Base-by-base conservation (phyloP, 257 asterid genomes). In the Solanum megistacrolobum region DNA sequence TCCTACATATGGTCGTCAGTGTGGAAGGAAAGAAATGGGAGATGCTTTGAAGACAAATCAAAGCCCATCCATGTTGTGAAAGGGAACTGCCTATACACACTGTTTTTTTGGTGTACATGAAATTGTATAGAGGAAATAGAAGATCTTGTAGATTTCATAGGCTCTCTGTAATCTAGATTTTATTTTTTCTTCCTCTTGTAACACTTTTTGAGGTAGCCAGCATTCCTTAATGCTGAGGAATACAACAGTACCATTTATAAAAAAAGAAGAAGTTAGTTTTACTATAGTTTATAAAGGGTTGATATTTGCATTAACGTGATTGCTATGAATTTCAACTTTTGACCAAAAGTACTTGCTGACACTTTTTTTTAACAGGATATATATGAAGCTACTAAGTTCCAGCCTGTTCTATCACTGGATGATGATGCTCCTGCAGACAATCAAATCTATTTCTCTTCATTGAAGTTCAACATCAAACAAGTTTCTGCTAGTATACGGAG, bases 381-480 rank as follows among this genome's bases (percentile, higher is more conserved):
- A 88, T 97, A 97, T 23, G 98, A 96, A 93, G 99, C 97, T 29
- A 97, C 99, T 75, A 92, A 96, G 89, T 97, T 97, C 88, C 94
- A 92, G 89, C 99, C 98, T 41, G 92, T 92, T 88, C 91, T 95
- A 84, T 90, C 89, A 78, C 88, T 90, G 68, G 75, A 87, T 92
- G 96, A 91, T 83, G 98, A 93, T 91, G 89, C 94, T 90, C 88
- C 92, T 78, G 84, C 89, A 82, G 90, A 84, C 87, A 95, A 92
- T 88, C 94, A 94, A 91, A 92, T 92, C 65, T 92, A 90, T 91
- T 85, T 97, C 83, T 93, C 95, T 55, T 95, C 96, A 81, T 86
- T 96, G 90, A 95, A 91, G 91, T 89, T 96, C 91, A 92, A 86
- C 92, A 93, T 96, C 86, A 91, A 91, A 83, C 94, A 93, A 89